These are phyloP conservation scores for Megacollybia marginata DNA, from an alignment of 768 basidiomycete genomes.

Conservation along the genomic window DNA sequence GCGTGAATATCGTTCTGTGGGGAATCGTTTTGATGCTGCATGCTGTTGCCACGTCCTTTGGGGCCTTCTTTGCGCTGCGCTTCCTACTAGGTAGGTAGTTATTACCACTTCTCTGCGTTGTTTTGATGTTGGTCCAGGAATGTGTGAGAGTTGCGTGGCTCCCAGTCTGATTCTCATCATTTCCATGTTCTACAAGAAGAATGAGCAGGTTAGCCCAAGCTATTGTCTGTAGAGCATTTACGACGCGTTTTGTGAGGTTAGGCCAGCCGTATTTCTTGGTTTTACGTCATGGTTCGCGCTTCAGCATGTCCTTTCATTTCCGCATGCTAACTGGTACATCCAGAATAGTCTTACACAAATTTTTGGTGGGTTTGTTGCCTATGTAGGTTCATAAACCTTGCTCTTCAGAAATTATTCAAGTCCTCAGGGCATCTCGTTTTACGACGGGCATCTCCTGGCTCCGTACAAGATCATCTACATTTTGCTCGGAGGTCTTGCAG, in stretches of 20 bases:
- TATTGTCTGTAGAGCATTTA: constrained; percentile 3
- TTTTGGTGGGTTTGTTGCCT: constrained; percentile 61
- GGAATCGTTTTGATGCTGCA: constrained; percentile 55
- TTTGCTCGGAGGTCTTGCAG: constrained; percentile 52
- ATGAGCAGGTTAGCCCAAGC: constrained; percentile 37
- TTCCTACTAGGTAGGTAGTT: constrained; percentile 47
- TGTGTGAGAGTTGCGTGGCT: constrained; percentile 62
- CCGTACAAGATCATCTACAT: constrained; percentile 60
- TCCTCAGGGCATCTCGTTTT: constrained; percentile 48
- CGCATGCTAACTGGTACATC: background rate
- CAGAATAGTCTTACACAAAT: constrained; percentile 54
- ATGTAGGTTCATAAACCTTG: constrained; percentile 27
- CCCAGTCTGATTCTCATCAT: constrained; percentile 57
- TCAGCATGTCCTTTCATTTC: background rate
- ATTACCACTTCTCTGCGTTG: background rate
- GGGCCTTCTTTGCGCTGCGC: constrained; percentile 54
- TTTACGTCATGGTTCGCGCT: constrained; percentile 52
- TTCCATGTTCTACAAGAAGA: constrained; percentile 64
- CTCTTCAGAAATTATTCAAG: background rate
- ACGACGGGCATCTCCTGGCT: constrained; percentile 36
- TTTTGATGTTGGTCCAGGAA: constrained; percentile 29
- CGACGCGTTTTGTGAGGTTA: constrained; percentile 10
- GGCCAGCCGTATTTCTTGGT: constrained; percentile 55
- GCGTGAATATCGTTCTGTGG: constrained; percentile 54
- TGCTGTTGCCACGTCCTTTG: constrained; percentile 46